Conservation (phyloP, 1,139 yeast species). For the Kazachstania sp. region DNA sequence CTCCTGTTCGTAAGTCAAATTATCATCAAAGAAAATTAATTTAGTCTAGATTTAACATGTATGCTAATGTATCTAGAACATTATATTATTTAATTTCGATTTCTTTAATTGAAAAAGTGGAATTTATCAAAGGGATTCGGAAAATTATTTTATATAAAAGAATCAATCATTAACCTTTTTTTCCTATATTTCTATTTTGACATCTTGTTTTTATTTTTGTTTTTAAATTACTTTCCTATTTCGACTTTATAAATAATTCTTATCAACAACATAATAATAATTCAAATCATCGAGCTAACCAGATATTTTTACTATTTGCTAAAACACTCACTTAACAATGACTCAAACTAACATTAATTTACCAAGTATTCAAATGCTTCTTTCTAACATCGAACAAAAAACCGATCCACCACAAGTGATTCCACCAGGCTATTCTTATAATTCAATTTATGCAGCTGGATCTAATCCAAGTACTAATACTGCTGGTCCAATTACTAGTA, state of each 20-base stretch:
- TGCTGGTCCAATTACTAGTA: background rate
- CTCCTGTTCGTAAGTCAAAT: background rate
- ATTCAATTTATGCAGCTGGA: background rate
- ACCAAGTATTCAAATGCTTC: constrained; percentile 2
- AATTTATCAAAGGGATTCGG: too few species aligned
- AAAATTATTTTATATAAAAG: background rate
- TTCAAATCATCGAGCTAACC: background rate
- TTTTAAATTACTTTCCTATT: background rate
- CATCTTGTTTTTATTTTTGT: background rate
- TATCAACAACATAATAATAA: too few species aligned
- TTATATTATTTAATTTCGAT: background rate
- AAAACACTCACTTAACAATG: background rate
- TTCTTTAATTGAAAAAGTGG: background rate
- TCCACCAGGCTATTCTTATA: background rate
- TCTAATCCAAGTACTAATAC: background rate
- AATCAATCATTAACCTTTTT: background rate
- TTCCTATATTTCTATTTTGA: background rate
- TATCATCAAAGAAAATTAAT: background rate
- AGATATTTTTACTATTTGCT: too few species aligned
- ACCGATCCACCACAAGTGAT: background rate
- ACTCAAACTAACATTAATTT: constrained; percentile 1
- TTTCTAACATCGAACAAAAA: constrained; percentile 1
- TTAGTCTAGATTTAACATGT: background rate
- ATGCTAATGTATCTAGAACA: background rate
- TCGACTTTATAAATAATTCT: background rate